A percentile compares a stretch with the other conserved stretches of the same genome.
Conservation (phyloP, 2,329 filamentous ascomycete genomes). For the Aspergillus phoenicis region DNA sequence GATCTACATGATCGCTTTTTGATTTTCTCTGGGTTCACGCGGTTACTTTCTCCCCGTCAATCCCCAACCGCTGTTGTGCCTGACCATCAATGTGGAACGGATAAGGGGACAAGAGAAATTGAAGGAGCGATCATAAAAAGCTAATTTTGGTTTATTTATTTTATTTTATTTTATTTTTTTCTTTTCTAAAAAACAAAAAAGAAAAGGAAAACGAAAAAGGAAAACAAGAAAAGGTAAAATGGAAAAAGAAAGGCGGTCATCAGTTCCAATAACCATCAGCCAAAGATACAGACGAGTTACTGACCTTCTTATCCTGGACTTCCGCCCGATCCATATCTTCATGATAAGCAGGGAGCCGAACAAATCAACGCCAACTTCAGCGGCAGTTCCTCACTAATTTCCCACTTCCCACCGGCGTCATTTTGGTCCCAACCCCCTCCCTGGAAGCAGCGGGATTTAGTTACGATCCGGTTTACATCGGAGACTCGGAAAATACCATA, state of each 20-base stretch:
- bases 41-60: not conserved
- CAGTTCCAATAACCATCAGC: not conserved
- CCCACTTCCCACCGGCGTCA: constrained; percentile 16
- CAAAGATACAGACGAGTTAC: constrained; percentile 1
- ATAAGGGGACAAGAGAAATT: not conserved
- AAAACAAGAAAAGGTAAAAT: not conserved
- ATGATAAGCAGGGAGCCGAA: constrained; percentile 18
- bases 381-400: constrained; percentile 15
- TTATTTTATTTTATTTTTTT: too few relatives aligned
- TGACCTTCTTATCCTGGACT: constrained; percentile 16
- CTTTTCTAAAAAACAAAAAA: not conserved
- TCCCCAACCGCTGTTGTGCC: not conserved
- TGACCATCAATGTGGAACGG: not conserved
- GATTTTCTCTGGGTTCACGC: not conserved
- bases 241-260: not conserved
- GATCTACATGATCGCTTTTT: constrained; percentile 21
- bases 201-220: not conserved
- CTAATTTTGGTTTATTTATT: too few relatives aligned
- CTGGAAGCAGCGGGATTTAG: constrained; percentile 13
- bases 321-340: constrained; percentile 15
- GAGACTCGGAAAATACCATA: constrained; percentile 16
- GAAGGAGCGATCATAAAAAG: not conserved
- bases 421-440: constrained; percentile 17
- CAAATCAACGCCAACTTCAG: constrained; percentile 18
- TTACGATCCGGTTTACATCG: constrained; percentile 22